These are phyloP conservation scores for Trichoderma koningiopsis DNA, from an alignment of 2,329 filamentous ascomycete species.

Conservation along the genomic window DNA sequence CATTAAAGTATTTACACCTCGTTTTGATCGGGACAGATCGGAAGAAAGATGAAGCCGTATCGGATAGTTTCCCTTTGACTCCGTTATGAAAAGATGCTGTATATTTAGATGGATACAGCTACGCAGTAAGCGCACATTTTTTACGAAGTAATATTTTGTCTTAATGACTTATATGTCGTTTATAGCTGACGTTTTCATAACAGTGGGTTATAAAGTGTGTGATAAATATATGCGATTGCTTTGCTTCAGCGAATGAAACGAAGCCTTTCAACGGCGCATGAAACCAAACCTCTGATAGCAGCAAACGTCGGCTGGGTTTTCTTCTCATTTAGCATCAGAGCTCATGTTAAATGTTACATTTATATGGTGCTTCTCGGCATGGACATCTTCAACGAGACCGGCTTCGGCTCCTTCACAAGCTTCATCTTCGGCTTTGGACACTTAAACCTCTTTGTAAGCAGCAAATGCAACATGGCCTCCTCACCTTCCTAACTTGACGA, in stretches of 20 bases:
- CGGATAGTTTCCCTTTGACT: conserved; percentile 60
- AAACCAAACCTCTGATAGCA: conserved; percentile 59
- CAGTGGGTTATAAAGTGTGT: conserved; percentile 66
- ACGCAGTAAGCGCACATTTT: conserved; percentile 44
- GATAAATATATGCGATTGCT: conserved; percentile 58
- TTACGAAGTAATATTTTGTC: conserved; percentile 47
- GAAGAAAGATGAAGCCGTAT: conserved; percentile 43
- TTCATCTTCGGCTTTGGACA: conserved; percentile 58
- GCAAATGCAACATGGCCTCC: conserved; percentile 60
- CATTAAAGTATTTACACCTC: conserved; percentile 58
- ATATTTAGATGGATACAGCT: conserved; percentile 47
- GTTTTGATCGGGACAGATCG: conserved; percentile 50
- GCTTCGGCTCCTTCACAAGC: conserved; percentile 62
- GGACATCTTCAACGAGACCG: conserved; percentile 70
- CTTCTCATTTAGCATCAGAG: conserved; percentile 68
- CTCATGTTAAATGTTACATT: conserved; percentile 73
- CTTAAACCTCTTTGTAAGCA: conserved; percentile 54
- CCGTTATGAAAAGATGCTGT: conserved; percentile 61
- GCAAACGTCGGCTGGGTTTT: conserved; percentile 66
- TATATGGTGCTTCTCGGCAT: conserved; percentile 75
- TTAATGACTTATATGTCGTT: too few relatives aligned
- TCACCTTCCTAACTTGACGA: conserved; percentile 55
- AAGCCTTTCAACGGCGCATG: conserved; percentile 41
- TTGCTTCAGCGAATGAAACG: conserved; percentile 45
- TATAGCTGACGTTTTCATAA: background rate